A percentile compares a stretch with the other conserved stretches of the same genome.
Conservation (phyloP, 306 rosid species). For the Cucurbita pepo region DNA sequence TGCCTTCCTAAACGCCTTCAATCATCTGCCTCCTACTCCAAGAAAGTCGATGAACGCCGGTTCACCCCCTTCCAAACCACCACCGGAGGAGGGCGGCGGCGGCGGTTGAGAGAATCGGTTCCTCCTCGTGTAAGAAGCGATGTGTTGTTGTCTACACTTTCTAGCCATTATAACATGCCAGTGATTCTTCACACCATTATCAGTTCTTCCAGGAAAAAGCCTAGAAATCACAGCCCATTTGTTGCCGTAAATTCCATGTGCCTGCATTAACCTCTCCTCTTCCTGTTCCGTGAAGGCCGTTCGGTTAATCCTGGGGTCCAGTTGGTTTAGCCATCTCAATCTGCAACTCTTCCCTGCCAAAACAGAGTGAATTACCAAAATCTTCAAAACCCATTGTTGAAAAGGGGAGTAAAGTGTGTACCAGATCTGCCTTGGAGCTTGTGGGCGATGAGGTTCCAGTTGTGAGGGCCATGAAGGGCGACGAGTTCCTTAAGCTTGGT, state of each 20-base stretch:
- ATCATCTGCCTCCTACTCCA: slow-evolving; percentile 73
- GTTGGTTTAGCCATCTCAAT: slow-evolving; percentile 86
- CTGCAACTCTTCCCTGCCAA: slow-evolving; percentile 60
- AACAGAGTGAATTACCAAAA: too few species aligned
- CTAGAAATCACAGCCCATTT: slow-evolving; percentile 98
- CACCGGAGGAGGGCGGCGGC: too few species aligned
- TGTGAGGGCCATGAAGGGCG: slow-evolving; percentile 83
- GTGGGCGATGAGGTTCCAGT: slow-evolving; percentile 94
- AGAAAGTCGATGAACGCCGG: slow-evolving; percentile 81
- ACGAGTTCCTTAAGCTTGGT: slow-evolving; percentile 85
- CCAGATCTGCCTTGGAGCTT: slow-evolving; percentile 90
- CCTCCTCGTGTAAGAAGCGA: slow-evolving; percentile 66
- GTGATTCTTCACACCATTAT: slow-evolving; percentile 86
- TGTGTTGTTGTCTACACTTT: slow-evolving; percentile 79
- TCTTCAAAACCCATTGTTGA: too few species aligned
- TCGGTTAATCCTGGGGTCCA: slow-evolving; percentile 89
- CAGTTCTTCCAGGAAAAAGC: slow-evolving; percentile 91
- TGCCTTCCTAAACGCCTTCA: not conserved
- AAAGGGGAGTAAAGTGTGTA: too few species aligned
- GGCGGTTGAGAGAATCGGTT: slow-evolving; percentile 7
- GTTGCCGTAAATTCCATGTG: slow-evolving; percentile 83
- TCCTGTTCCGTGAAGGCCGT: slow-evolving; percentile 77
- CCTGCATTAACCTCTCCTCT: slow-evolving; percentile 81
- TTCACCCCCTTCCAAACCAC: not conserved
- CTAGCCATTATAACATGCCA: slow-evolving; percentile 99